Base-by-base conservation (phyloP, 352 stramenopile species). In the Thraustotheca clavata region DNA sequence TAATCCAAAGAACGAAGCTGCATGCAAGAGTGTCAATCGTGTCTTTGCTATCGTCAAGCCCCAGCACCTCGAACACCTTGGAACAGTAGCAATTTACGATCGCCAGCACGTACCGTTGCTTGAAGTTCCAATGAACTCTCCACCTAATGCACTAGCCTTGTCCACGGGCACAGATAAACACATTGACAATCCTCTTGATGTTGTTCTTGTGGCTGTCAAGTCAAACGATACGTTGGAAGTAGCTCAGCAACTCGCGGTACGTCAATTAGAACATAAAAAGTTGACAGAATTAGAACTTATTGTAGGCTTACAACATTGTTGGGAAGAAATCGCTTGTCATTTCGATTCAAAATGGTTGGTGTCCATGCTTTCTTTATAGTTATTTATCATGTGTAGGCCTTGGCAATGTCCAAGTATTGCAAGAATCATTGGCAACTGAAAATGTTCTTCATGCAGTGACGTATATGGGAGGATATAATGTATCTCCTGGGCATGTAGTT, bases 151-250 rank as follows among this genome's bases (percentile, higher is more conserved):
- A 1, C n/a, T 54, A 14, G 18, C 38, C 14, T 20, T 9, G 18
- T 20, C 4, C 1, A 40, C 9, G 3, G 33, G 38, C 5, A 5
- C 2, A 11, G 33, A 24, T 22, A 52, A 71, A 1, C 54, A 76
- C 9, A 31, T 52, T 11, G 34, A 24, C 14, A 18, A 14, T 11
- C 68, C 31, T 3, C 48, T 89, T 12, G 79, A 90, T 20, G 72
- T 88, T 1, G 62, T 90, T 32, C 40, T 92, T 4, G 59, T 92
- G 0, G 71, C 80, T 0, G 75, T 92, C 22, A 90, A 92, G 67
- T 75, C 79, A 11, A 87, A 80, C 38, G 80, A 90, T 48, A 89
- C 72, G 50, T 63, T 60, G 0, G 52, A 49, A 3, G 69, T 77
- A 11, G 43, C 49, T 11, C 35, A 46, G 39, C 47, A 36, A 8